Conservation (phyloP, 768 basidiomycete genomes). For the Leccinum olivaceopallidum region DNA sequence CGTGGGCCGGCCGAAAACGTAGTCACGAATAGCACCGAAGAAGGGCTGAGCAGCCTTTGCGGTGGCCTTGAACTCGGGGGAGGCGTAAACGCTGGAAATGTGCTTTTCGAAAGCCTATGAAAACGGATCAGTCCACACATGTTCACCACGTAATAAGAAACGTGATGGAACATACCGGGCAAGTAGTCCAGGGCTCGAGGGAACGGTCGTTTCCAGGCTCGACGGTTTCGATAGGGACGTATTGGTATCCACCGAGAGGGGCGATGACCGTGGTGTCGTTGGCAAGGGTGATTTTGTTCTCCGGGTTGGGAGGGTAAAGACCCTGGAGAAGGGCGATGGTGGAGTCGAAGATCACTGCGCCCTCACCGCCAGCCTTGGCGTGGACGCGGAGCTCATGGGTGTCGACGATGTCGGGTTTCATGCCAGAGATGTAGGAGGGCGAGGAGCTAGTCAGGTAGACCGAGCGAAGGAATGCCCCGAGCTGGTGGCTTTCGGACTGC, state of each 20-base stretch:
- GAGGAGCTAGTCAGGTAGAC: slow-evolving; percentile 69
- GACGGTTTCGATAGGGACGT: slow-evolving; percentile 87
- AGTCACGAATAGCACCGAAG: slow-evolving; percentile 67
- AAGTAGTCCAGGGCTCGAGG: slow-evolving; percentile 76
- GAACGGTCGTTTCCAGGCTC: slow-evolving; percentile 82
- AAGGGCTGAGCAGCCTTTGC: slow-evolving; percentile 60
- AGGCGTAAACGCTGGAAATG: slow-evolving; percentile 57
- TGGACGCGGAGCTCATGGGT: slow-evolving; percentile 72
- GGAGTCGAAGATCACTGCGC: slow-evolving; percentile 84
- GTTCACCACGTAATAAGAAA: slow-evolving; percentile 1
- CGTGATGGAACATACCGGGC: slow-evolving; percentile 41
- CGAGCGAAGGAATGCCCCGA: slow-evolving; percentile 62
- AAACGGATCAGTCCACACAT: slow-evolving; percentile 15
- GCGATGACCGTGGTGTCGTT: slow-evolving; percentile 72
- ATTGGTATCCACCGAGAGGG: slow-evolving; percentile 84
- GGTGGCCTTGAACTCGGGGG: slow-evolving; percentile 64
- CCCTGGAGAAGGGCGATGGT: slow-evolving; percentile 85
- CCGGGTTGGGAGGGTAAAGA: slow-evolving; percentile 76
- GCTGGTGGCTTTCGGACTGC: slow-evolving; percentile 66
- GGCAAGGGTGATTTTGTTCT: slow-evolving; percentile 74
- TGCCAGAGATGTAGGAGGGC: slow-evolving; percentile 64
- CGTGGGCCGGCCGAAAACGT: slow-evolving; percentile 65
- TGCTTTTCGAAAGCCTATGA: slow-evolving; percentile 65
- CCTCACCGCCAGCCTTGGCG: slow-evolving; percentile 84
- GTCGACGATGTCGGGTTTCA: slow-evolving; percentile 68